A percentile compares a stretch with the other conserved stretches of the same genome.
Evolutionary conservation across 306 rosid species (phyloP).

Genomic region (Citrullus colocynthis): DNA sequence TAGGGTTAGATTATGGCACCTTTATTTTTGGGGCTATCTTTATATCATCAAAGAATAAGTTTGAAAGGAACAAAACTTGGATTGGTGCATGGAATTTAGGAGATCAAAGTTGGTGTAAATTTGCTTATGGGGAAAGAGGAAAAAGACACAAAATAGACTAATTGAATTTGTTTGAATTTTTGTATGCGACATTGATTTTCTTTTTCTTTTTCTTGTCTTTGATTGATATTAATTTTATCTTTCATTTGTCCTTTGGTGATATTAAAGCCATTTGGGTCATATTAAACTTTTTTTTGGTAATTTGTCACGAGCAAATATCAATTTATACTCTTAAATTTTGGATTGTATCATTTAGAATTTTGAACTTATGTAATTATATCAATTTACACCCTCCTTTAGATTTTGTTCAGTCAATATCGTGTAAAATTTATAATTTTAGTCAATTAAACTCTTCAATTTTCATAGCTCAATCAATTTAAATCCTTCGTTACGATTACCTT

Average conservation of each 20-base stretch:
- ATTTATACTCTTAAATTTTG: no score
- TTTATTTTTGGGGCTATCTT: not conserved
- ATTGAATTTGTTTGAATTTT: conserved; percentile 4
- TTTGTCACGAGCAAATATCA: no score
- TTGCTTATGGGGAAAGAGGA: not conserved
- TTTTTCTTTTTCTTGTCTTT: not conserved
- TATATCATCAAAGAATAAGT: conserved; percentile 6
- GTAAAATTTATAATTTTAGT: no score
- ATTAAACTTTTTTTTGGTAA: not conserved
- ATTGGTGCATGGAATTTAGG: conserved; percentile 8
- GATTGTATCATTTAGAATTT: no score
- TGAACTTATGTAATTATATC: no score
- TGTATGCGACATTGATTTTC: not conserved
- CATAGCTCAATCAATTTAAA: no score
- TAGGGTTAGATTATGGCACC: not conserved
- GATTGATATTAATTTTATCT: not conserved
- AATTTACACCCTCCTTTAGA: no score
- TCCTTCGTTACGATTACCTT: no score
- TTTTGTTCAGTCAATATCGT: no score
- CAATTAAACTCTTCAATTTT: no score
- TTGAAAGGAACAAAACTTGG: conserved; percentile 5
- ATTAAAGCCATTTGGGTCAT: not conserved
- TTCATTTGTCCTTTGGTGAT: not conserved
- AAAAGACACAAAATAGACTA: not conserved
- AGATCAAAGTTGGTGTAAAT: not conserved